Percentiles rank a stretch among this genome's conserved stretches.
These are phyloP conservation scores for Turnera subulata DNA, from an alignment of 345 rosid genomes.

Conservation along the genomic window DNA sequence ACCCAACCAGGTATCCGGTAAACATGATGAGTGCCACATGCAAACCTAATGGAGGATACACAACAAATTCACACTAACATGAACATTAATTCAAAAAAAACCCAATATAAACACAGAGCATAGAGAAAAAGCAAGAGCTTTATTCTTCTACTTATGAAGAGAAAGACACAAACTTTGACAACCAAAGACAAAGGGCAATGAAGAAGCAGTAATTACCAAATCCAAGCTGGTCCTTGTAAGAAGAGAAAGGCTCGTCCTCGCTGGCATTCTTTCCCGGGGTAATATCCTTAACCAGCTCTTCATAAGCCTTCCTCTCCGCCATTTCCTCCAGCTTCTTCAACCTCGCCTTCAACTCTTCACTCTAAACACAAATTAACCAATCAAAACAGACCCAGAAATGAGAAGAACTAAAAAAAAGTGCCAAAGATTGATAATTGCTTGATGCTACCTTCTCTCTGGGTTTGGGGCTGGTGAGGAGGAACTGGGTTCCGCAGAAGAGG, in stretches of 20 bases:
- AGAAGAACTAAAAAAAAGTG: neutral
- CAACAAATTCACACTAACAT: neutral
- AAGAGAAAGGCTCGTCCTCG: constrained; percentile 71
- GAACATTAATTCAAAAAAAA: neutral
- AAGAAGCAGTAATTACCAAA: constrained; percentile 46
- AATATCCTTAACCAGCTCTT: constrained; percentile 88
- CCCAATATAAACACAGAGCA: too few relatives aligned
- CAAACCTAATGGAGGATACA: constrained; percentile 40
- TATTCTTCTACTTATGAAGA: too few relatives aligned
- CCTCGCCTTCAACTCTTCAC: constrained; percentile 71
- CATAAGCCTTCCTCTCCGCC: constrained; percentile 77
- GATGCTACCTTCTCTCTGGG: constrained; percentile 68
- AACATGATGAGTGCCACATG: constrained; percentile 88
- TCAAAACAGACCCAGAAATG: neutral
- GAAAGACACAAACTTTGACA: neutral
- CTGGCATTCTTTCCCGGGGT: constrained; percentile 43
- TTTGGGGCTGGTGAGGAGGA: constrained; percentile 60
- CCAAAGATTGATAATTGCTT: neutral
- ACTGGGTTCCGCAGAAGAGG: constrained; percentile 52
- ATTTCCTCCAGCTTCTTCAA: constrained; percentile 59
- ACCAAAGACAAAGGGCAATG: neutral
- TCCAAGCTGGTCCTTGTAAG: constrained; percentile 95
- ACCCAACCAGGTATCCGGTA: constrained; percentile 89
- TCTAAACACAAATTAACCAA: constrained; percentile 31
- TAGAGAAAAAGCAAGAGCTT: too few relatives aligned